These are phyloP conservation scores for Zoysia japonica DNA, from an alignment of 176 grass and related monocot genomes.

Conservation along the genomic window DNA sequence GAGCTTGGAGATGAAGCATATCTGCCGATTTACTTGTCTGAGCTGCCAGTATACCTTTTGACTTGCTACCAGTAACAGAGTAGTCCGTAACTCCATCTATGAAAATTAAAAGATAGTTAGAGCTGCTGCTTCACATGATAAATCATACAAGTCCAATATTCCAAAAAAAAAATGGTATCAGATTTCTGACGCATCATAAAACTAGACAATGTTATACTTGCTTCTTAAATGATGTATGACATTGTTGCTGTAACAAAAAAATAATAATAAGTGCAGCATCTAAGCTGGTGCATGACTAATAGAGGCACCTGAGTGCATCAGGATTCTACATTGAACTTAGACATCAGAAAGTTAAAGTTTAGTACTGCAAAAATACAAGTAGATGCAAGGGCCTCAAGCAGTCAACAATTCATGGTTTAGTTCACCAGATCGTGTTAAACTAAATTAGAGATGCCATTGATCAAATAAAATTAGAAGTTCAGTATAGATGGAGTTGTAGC, in stretches of 20 bases:
- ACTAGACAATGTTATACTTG: background rate
- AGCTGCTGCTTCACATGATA: background rate
- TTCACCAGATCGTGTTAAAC: slow-evolving; percentile 10
- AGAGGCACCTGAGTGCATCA: background rate
- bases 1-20: slow-evolving; percentile 51
- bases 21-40: slow-evolving; percentile 66
- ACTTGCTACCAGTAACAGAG: slow-evolving; percentile 93
- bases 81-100: slow-evolving; percentile 96
- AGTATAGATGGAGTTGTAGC: background rate
- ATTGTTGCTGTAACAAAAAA: background rate
- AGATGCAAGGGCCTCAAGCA: background rate
- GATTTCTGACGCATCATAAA: background rate
- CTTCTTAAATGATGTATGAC: slow-evolving; percentile 14
- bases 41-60: slow-evolving; percentile 67
- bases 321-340: background rate
- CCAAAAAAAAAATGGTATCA: slow-evolving; percentile 9
- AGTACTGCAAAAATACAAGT: background rate
- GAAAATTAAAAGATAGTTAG: slow-evolving; percentile 34
- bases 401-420: background rate
- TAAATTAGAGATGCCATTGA: background rate
- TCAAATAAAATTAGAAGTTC: slow-evolving; percentile 5
- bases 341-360: background rate
- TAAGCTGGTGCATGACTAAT: background rate
- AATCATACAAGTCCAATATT: background rate
- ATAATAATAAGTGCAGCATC: background rate